Evolutionary conservation across 345 rosid genomes (phyloP).

Genomic region (Citrus australasica): DNA sequence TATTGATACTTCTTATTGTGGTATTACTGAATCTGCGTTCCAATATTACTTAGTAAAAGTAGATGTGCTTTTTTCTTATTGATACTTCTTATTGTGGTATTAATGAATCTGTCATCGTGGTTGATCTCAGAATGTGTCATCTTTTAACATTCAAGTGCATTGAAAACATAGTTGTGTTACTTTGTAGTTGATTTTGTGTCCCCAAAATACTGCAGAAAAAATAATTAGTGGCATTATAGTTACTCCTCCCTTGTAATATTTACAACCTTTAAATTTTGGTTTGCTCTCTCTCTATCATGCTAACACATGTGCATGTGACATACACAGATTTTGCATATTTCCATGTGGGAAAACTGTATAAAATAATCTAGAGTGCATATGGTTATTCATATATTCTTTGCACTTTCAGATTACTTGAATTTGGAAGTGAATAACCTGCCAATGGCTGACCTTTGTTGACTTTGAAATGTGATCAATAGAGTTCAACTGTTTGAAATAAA

Average conservation of each 20-base stretch:
- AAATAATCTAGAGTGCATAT: not conserved
- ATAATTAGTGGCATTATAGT: not conserved
- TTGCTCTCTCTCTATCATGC: not conserved
- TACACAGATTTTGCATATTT: not conserved
- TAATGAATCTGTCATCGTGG: not conserved
- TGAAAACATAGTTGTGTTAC: not conserved
- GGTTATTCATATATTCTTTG: not conserved
- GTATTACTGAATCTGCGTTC: not conserved
- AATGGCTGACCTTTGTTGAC: not conserved
- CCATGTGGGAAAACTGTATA: not conserved
- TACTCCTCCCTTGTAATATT: not conserved
- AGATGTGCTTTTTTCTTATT: not conserved
- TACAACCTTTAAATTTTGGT: not conserved
- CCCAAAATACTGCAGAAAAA: not conserved
- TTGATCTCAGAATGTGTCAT: not conserved
- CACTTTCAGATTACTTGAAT: constrained; percentile 3
- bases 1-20: not conserved
- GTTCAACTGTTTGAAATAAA: constrained; percentile 1
- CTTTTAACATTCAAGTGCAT: not conserved
- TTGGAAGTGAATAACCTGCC: not conserved
- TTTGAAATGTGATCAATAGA: not conserved
- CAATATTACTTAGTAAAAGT: not conserved
- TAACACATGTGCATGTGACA: not conserved
- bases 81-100: not conserved
- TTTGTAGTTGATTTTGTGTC: not conserved